A percentile compares a stretch with the other conserved stretches of the same genome.
phyloP scores from a whole-genome alignment of 1,284 basidiomycete species.

The Ceratobasidium papillatum region DNA sequence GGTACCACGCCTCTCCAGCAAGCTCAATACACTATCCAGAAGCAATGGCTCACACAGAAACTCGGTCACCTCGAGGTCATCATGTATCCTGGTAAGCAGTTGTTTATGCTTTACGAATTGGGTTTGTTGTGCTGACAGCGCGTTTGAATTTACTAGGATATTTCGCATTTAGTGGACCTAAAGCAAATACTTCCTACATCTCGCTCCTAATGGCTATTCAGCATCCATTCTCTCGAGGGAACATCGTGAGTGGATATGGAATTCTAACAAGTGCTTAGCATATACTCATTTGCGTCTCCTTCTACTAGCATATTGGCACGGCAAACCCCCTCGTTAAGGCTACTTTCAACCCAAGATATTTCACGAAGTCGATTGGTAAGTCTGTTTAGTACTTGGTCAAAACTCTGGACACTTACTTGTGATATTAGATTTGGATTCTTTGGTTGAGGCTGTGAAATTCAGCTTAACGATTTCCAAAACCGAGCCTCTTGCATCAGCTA shows the following conservation, averaged over 20 bases:
- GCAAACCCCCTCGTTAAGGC: conserved; percentile 23
- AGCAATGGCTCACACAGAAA: conserved; percentile 27
- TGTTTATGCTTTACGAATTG: no score
- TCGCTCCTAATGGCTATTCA: conserved; percentile 53
- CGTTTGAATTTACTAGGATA: conserved; percentile 22
- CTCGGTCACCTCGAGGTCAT: conserved; percentile 49
- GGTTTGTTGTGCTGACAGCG: not conserved
- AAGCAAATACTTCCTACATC: conserved; percentile 46
- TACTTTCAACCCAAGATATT: conserved; percentile 25
- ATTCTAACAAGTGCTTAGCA: not conserved
- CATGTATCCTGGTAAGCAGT: conserved; percentile 39
- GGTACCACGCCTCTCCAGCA: not conserved
- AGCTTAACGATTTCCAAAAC: conserved; percentile 46
- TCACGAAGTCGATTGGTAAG: conserved; percentile 31
- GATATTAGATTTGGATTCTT: conserved; percentile 49
- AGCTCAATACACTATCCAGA: conserved; percentile 30
- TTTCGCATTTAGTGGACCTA: conserved; percentile 46
- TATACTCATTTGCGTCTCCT: not conserved
- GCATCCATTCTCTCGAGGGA: conserved; percentile 50
- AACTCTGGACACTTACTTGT: conserved; percentile 46
- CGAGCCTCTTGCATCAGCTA: conserved; percentile 36
- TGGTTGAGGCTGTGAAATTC: conserved; percentile 52
- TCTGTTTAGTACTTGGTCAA: not conserved
- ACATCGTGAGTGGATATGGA: conserved; percentile 33
- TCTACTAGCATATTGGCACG: conserved; percentile 17